Base-by-base conservation (phyloP, 2,329 filamentous ascomycete genomes). In the Conoideocrella luteorostrata region DNA sequence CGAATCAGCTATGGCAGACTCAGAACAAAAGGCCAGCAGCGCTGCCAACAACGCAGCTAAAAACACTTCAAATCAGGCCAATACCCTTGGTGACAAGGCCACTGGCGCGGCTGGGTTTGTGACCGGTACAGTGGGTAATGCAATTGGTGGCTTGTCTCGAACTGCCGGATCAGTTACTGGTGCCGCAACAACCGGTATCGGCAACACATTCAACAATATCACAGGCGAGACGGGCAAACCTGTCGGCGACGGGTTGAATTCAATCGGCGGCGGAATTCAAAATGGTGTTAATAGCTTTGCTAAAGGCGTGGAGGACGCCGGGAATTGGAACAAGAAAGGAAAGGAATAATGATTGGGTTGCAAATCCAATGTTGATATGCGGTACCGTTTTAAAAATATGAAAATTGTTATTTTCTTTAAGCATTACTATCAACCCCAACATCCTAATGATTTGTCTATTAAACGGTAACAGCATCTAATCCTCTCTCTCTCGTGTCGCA, bases 301-400 rank as follows among this genome's bases (percentile, higher is more conserved):
- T 12, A 69, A 74, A 60, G 75, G 77, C 0, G 70, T 75, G 6
- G 76, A 80, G 61, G 65, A 78, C 53, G 77, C 77, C 10, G 77
- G 78, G 3, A 61, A 79, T 56, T 78, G 75, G 75, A 75, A 74
- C 63, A 67, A 61, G 47, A 49, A 57, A 48, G 24, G 33, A 18
- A 40, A 2, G 4, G 4, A 26, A 15, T 21, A 28, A 32, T 21
- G 32, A 26, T 20, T 13, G 5, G 5, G 18, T 20, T 12, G 20
- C 18, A 21, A 34, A 15, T 3, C n/a, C n/a, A n/a, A n/a, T n/a
- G n/a, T n/a, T n/a, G n/a, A n/a, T n/a, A n/a, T n/a, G n/a, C n/a
- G n/a, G n/a, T n/a, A n/a, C n/a, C n/a, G n/a, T n/a, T n/a, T n/a
- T n/a, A 29, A 32, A 26, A 24, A 30, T 7, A 20, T 23, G 28